Base-by-base conservation (phyloP, 2,329 filamentous ascomycete species). In the Penicillium occitanis region DNA sequence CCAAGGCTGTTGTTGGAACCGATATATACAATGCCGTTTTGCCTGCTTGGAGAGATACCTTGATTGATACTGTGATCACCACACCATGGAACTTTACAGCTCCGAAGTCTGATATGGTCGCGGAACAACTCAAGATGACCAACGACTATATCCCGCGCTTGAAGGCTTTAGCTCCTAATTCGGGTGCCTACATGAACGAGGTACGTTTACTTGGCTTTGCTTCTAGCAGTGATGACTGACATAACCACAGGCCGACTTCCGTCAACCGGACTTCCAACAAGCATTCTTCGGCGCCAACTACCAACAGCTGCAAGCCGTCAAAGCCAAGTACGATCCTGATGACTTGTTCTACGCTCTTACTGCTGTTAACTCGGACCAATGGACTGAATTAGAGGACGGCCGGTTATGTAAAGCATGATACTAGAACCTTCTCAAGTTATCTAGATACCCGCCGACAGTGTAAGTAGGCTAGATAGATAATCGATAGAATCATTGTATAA, bases 111-210 rank as follows among this genome's bases (percentile, higher is more conserved):
- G 66, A 77, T 3, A 79, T 79, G 74, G 33, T 78, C 5, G 75
- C 69, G 0, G 73, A 75, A 37, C 77, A 80, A 67, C 53, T 72
- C 25, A 70, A 72, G 62, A 80, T 82, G 68, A 82, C 79, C 2
- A 67, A 79, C n/a, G 71, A 77, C 1, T 74, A 75, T 14, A 72
- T 80, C 7, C 78, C 80, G 4, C 71, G 74, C 57, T 68, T 83
- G 2, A 76, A 78, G 62, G 75, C 72, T 10, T 67, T 80, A 11
- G 79, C 79, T 1, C 79, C 80, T 0, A 72, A 75, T 48, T 74
- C 74, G 6, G 77, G 78, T 1, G 72, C 72, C 3, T 83, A 83
- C 68, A 68, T 80, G 66, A 83, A 82, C 63, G 81, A 65, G 44
- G 62, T 51, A 59, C n/a, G 8, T 46, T 48, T 46, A 35, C 35